Conservation (phyloP, 2,329 filamentous ascomycete species). For the Monosporascus sp. region DNA sequence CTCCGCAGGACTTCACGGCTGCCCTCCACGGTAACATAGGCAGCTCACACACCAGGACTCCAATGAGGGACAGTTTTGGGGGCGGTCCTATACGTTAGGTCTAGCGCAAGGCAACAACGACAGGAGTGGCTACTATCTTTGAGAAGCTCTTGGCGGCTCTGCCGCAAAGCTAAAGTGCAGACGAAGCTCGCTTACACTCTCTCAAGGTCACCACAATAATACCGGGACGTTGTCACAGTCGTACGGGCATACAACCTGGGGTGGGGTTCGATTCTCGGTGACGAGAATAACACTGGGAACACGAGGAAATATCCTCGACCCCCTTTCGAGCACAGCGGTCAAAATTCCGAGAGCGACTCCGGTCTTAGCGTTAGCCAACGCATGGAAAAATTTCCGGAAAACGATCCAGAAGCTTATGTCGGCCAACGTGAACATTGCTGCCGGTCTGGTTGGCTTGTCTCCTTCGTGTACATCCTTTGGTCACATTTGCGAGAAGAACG, state of each 20-base stretch:
- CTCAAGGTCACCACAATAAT: slow-evolving; percentile 17
- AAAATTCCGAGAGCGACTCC: no score
- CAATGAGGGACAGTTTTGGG: slow-evolving; percentile 40
- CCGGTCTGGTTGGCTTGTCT: no score
- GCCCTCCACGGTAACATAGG: slow-evolving; percentile 39
- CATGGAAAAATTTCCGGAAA: no score
- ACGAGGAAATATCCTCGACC: neutral
- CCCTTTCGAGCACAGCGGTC: no score
- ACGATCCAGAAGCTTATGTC: no score
- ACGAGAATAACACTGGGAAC: neutral
- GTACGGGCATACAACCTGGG: slow-evolving; percentile 22
- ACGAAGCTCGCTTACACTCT: slow-evolving; percentile 25
- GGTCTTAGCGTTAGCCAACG: no score
- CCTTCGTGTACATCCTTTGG: no score
- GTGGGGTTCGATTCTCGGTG: neutral
- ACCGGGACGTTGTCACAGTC: slow-evolving; percentile 19
- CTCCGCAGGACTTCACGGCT: slow-evolving; percentile 47
- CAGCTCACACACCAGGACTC: slow-evolving; percentile 32
- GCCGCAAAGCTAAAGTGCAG: slow-evolving; percentile 20
- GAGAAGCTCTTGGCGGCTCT: slow-evolving; percentile 18
- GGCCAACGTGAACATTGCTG: no score
- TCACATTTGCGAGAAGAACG: no score
- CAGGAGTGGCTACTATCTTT: slow-evolving; percentile 24
- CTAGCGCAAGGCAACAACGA: slow-evolving; percentile 20
- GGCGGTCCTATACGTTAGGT: slow-evolving; percentile 23